Evolutionary conservation across 2,329 filamentous ascomycete species (phyloP).

Genomic region (Stenocarpella maydis): DNA sequence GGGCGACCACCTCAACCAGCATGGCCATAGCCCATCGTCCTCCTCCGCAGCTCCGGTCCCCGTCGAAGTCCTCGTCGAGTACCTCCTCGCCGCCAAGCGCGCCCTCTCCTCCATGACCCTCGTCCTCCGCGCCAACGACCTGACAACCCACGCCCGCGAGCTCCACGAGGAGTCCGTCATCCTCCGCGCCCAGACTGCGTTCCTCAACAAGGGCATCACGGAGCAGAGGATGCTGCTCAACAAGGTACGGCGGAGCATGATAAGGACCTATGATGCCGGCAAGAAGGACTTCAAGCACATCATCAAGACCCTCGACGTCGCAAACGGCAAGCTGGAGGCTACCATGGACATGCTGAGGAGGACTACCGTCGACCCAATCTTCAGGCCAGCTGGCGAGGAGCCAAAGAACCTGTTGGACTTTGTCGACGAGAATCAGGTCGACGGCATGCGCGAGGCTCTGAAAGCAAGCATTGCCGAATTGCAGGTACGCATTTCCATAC

Average conservation of each 20-base stretch:
- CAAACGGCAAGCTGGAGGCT: conserved; percentile 69
- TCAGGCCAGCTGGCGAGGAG: conserved; percentile 66
- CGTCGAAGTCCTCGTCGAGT: conserved; percentile 81
- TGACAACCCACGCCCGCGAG: conserved; percentile 78
- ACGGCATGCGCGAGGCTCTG: conserved; percentile 70
- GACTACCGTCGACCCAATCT: conserved; percentile 69
- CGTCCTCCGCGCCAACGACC: conserved; percentile 86
- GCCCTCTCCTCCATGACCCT: conserved; percentile 84
- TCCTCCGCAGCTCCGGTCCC: conserved; percentile 52
- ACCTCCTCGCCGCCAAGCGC: conserved; percentile 87
- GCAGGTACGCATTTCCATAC: conserved; percentile 56
- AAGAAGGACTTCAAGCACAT: conserved; percentile 68
- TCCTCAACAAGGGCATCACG: conserved; percentile 68
- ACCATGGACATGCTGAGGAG: conserved; percentile 72
- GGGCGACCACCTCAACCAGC: neutral
- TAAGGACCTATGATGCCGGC: conserved; percentile 64
- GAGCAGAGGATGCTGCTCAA: conserved; percentile 63
- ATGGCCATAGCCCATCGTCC: conserved; percentile 44
- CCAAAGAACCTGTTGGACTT: conserved; percentile 76
- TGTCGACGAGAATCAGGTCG: conserved; percentile 76
- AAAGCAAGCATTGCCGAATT: conserved; percentile 76
- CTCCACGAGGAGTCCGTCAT: conserved; percentile 82
- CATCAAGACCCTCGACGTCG: conserved; percentile 71
- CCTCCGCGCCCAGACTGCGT: conserved; percentile 73
- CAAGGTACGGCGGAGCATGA: conserved; percentile 60